Base-by-base conservation (phyloP, 805 yeast species). In the Nakazawaea ambrosiae region DNA sequence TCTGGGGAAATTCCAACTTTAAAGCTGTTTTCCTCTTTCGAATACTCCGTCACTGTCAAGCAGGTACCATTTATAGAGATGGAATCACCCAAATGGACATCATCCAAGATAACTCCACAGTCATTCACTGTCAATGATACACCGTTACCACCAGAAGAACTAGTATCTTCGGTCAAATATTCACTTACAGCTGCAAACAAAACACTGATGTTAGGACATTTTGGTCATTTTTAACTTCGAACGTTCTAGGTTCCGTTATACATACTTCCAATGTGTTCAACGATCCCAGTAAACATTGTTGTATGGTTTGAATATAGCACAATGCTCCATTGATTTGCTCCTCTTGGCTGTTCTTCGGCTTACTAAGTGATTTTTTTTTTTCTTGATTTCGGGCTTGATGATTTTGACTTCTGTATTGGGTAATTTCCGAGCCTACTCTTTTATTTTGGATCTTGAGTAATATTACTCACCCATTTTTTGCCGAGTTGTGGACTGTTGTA, bases 1-100 rank as follows among this genome's bases (percentile, higher is more conserved):
- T 92, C 99, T 8, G 94, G 95, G 1, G 96, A 84, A 20, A 92
- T 65, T 0, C 98, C 98, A 3, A 90, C 95, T 55, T 83, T 87
- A 65, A 92, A 92, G 40, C 50, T 48, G 8, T 66, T 55, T 18
- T 62, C 58, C 5, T 61, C 62, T 25, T 65, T 60, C 36, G 53
- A 55, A 49, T 86, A 88, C 46, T 81, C 88, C 0, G 96, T 88
- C 6, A 90, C 97, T 0, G 99, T 92, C 24, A 92, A 68, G 60
- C 99, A 92, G 3, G 75, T 75, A 7, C 98, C 98, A 54, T 85
- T 85, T 20, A 90, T 75, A 20, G 92, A 76, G 41, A 92, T 92
- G 12, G 96, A 85, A 60, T 92, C 99, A 10, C 99, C 99, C 27
- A 90, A 61, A 51, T 88, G 89, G 45, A 85, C 88, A 55, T 92